Percentiles rank a stretch among this genome's conserved stretches.
phyloP scores from a whole-genome alignment of 176 grass and related monocot species.

The Areca catechu region DNA sequence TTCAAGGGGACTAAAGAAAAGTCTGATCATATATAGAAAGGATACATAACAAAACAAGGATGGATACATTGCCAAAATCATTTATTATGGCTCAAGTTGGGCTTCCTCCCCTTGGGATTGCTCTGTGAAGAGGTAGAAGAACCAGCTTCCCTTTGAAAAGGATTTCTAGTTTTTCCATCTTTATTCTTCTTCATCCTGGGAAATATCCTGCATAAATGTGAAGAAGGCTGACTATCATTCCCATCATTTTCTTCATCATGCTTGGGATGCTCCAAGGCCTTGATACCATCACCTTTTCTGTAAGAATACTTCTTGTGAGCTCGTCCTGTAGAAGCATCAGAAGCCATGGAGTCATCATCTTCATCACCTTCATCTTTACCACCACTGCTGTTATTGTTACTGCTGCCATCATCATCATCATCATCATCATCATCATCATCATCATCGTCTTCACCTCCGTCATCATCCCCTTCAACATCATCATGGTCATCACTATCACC shows the following conservation, averaged over 20 bases:
- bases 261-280: slow-evolving; percentile 19
- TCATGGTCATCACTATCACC: background rate
- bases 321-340: slow-evolving; percentile 80
- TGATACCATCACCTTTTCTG: slow-evolving; percentile 17
- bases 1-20: no score
- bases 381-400: slow-evolving; percentile 11
- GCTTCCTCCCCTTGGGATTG: slow-evolving; percentile 15
- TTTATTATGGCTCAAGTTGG: slow-evolving; percentile 30
- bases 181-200: slow-evolving; percentile 35
- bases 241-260: slow-evolving; percentile 11
- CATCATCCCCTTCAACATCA: background rate
- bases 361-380: slow-evolving; percentile 21
- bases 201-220: slow-evolving; percentile 24
- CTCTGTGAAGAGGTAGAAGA: slow-evolving; percentile 38
- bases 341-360: slow-evolving; percentile 72
- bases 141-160: slow-evolving; percentile 25
- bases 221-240: slow-evolving; percentile 29
- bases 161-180: slow-evolving; percentile 20
- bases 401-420: slow-evolving; percentile 19
- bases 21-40: no score
- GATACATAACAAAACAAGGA: no score
- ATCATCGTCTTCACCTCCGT: background rate
- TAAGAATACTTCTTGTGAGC: slow-evolving; percentile 23
- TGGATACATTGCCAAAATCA: slow-evolving; percentile 1
- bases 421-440: slow-evolving; percentile 13